Base-by-base conservation (phyloP, 2,329 filamentous ascomycete species). In the Colletotrichum ledebouriae region DNA sequence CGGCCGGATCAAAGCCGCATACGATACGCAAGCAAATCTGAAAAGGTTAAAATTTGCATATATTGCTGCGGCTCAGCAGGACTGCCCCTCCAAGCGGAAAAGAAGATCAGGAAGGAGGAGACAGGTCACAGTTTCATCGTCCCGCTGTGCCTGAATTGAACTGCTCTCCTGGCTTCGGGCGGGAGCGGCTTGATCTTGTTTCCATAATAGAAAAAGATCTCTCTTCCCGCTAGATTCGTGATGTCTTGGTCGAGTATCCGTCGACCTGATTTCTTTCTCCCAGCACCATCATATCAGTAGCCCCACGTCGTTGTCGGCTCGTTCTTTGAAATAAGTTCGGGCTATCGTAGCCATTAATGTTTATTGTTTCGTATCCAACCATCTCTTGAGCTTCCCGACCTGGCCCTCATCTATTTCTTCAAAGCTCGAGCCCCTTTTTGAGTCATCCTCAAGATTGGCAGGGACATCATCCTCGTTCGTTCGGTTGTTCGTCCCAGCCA, bases 91-190 rank as follows among this genome's bases (percentile, higher is more conserved):
- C 22, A 17, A 22, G 47, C 25, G 41, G 25, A 17, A 39, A 22
- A 13, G 42, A 34, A 41, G 33, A 42, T 41, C 37, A 58, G 42
- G 13, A 39, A 29, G 25, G 25, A 37, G n/a, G 41, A 33, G 29
- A n/a, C n/a, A n/a, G n/a, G n/a, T n/a, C n/a, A n/a, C n/a, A 50
- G 34, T 66, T 69, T 66, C 49, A 66, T 56, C 56, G 34, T 69
- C 56, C 62, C 61, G 62, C 42, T 15, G 13, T 44, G 46, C 34
- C 52, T 53, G 50, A 58, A 39, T 60, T 37, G 49, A 57, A 56
- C 15, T 25, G 10, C 50, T 37, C 17, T 46, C 17, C 41, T 37
- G 20, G 4, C 12, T 33, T 37, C 34, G 47, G 61, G 60, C 10
- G 55, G 15, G 25, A 6, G 15, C 29, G 55, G 12, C 34, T n/a